Evolutionary conservation across 164 flowering plant genomes (phyloP).

Genomic region (Piper longum): DNA sequence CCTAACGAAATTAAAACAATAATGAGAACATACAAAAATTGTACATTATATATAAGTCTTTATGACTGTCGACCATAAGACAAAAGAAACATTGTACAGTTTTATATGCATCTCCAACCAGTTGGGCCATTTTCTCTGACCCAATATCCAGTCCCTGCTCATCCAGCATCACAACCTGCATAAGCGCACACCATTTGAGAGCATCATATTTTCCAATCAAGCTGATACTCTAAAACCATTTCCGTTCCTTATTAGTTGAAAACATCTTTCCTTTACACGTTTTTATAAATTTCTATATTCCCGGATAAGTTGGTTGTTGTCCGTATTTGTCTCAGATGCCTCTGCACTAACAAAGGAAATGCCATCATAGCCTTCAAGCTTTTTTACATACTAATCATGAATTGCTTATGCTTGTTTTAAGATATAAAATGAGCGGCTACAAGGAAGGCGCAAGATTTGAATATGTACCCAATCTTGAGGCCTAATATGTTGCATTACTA

Average conservation of each 20-base stretch:
- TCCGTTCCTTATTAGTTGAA: no score
- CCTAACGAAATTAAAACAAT: conserved; percentile 21
- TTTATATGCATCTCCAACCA: conserved; percentile 63
- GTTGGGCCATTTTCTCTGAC: conserved; percentile 80
- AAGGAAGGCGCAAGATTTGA: neutral
- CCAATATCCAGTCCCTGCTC: conserved; percentile 56
- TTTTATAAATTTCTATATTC: neutral
- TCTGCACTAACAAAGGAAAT: no score
- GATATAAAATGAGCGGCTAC: neutral
- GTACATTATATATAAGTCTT: no score
- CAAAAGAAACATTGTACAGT: conserved; percentile 25
- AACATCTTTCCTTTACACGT: neutral
- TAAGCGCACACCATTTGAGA: neutral
- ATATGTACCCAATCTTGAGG: conserved; percentile 60
- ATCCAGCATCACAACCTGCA: conserved; percentile 75
- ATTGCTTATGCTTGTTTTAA: neutral
- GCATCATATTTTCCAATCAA: no score
- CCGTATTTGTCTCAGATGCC: no score
- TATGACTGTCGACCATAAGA: neutral
- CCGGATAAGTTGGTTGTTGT: no score
- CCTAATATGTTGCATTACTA: conserved; percentile 39
- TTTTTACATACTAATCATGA: neutral
- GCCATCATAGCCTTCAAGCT: neutral
- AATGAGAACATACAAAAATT: neutral
- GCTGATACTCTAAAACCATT: no score